Percentiles rank a stretch among this genome's conserved stretches.
Conservation (phyloP, 2,329 filamentous ascomycete genomes). For the Alternaria novae-zelandiae region DNA sequence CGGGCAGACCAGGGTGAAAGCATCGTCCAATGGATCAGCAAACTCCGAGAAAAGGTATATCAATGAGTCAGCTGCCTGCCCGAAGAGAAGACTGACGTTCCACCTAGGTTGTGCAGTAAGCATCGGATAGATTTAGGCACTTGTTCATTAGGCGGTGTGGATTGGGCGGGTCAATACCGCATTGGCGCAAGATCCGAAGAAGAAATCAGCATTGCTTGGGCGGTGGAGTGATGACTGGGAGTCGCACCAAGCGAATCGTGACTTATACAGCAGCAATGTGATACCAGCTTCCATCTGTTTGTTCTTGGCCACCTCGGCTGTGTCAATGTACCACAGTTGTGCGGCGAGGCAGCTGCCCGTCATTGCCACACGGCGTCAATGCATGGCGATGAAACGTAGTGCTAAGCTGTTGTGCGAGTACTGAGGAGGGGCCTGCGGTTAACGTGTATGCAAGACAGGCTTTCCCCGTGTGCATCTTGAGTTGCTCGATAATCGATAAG, state of each 20-base stretch:
- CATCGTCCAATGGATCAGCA: slow-evolving; percentile 90
- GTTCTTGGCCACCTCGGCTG: background rate
- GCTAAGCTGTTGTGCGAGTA: slow-evolving; percentile 4
- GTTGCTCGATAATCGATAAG: background rate
- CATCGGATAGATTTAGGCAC: background rate
- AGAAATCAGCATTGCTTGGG: slow-evolving; percentile 1
- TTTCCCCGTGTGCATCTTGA: background rate
- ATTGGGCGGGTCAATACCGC: background rate
- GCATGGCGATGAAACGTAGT: slow-evolving; percentile 5
- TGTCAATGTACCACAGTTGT: background rate
- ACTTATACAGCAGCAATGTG: slow-evolving; percentile 10
- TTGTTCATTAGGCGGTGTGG: slow-evolving; percentile 8
- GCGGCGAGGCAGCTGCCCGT: slow-evolving; percentile 9
- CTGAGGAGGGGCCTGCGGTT: background rate
- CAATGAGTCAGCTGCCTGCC: slow-evolving; percentile 17
- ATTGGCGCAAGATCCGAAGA: slow-evolving; percentile 1
- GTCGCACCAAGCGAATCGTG: background rate
- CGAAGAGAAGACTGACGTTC: slow-evolving; percentile 18
- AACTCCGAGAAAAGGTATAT: slow-evolving; percentile 90
- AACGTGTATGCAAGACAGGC: background rate
- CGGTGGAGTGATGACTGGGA: background rate
- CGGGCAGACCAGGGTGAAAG: slow-evolving; percentile 92
- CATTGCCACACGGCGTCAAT: slow-evolving; percentile 17
- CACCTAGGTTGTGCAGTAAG: slow-evolving; percentile 47
- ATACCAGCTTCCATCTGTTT: slow-evolving; percentile 5